phyloP scores from a whole-genome alignment of 2,329 filamentous ascomycete genomes.

The Cordyceps pruinosa region DNA sequence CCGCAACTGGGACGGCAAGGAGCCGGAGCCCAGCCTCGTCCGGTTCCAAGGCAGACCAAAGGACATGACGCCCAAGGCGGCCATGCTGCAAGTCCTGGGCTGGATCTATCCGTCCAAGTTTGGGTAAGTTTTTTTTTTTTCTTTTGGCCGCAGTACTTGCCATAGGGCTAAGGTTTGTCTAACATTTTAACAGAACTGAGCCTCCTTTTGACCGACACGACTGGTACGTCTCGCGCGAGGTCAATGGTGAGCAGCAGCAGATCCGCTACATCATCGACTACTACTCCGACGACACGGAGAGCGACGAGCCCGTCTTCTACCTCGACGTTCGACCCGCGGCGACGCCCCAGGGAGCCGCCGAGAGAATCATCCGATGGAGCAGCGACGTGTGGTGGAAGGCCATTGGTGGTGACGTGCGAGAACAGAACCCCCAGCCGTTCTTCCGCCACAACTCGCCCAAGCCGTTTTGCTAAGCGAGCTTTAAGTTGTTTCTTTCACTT shows the following conservation, averaged over 20 bases:
- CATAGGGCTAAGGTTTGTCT: conserved; percentile 11
- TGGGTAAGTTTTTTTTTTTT: conserved; percentile 56
- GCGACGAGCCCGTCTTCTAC: conserved; percentile 89
- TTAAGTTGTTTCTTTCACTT: background rate
- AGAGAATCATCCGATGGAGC: conserved; percentile 81
- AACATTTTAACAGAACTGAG: conserved; percentile 50
- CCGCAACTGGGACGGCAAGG: conserved; percentile 46
- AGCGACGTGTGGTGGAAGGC: conserved; percentile 93
- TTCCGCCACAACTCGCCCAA: conserved; percentile 20
- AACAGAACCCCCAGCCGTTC: conserved; percentile 33
- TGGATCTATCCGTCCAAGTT: conserved; percentile 74
- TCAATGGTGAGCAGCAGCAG: conserved; percentile 63
- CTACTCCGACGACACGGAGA: conserved; percentile 73
- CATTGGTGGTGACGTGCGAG: conserved; percentile 61
- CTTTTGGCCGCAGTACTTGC: accelerated
- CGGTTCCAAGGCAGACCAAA: conserved; percentile 84
- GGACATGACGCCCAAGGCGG: conserved; percentile 87
- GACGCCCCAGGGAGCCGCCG: conserved; percentile 70
- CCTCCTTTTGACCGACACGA: conserved; percentile 95
- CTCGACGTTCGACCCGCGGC: conserved; percentile 89
- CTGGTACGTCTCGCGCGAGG: conserved; percentile 79
- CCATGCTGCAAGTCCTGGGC: conserved; percentile 73
- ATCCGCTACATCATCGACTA: conserved; percentile 96
- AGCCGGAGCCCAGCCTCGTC: conserved; percentile 63
- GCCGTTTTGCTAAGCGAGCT: conserved; percentile 10